Evolutionary conservation across 176 grass and related monocot species (phyloP).

Genomic region (Aegilops umbellulata): DNA sequence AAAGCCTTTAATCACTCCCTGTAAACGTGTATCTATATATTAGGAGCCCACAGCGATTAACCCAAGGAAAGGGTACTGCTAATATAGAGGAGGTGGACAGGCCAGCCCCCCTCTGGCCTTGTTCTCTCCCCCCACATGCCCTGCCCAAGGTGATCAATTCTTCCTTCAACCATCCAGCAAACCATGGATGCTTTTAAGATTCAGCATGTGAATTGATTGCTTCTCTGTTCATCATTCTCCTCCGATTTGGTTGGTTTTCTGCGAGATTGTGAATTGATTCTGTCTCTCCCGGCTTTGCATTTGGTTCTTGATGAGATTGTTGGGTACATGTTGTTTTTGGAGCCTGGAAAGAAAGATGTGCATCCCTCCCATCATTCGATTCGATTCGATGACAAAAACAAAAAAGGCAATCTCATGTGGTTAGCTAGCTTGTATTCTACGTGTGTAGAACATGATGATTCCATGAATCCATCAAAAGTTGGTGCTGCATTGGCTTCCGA

Average conservation of each 20-base stretch:
- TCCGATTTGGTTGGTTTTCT: background rate
- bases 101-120: slow-evolving; percentile 29
- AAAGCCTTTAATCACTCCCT: slow-evolving; percentile 30
- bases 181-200: background rate
- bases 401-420: background rate
- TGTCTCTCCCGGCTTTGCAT: background rate
- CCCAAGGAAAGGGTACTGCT: slow-evolving; percentile 11
- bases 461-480: background rate
- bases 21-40: slow-evolving; percentile 29
- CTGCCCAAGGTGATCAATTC: slow-evolving; percentile 40
- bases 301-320: background rate
- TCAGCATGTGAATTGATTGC: background rate
- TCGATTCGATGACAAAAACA: background rate
- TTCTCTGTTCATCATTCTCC: background rate
- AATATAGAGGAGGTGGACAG: slow-evolving; percentile 37
- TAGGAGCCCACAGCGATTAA: slow-evolving; percentile 13
- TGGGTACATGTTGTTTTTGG: background rate
- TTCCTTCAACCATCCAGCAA: background rate
- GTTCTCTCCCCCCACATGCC: slow-evolving; percentile 31
- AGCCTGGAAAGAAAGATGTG: slow-evolving; percentile 2
- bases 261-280: background rate
- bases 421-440: background rate
- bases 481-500: slow-evolving; percentile 13
- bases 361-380: background rate
- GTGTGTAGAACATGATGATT: background rate